A percentile compares a stretch with the other conserved stretches of the same genome.
Conservation (phyloP, 495 filamentous ascomycete genomes). For the Aspergillus coremiiformis region DNA sequence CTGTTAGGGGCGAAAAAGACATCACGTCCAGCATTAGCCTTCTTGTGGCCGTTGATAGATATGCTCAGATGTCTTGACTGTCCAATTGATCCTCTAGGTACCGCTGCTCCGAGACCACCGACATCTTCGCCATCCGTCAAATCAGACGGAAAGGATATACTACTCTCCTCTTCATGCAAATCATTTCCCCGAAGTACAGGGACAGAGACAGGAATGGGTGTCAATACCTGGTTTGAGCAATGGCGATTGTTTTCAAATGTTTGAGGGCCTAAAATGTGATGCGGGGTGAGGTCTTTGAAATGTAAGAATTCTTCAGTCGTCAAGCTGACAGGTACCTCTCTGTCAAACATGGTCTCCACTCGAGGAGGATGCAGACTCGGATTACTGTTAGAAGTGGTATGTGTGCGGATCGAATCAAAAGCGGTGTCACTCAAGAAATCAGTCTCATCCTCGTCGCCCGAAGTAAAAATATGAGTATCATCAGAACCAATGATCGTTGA, state of each 20-base stretch:
- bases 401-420: constrained; percentile 85
- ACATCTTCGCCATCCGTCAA: constrained; percentile 24
- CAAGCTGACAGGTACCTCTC: constrained; percentile 55
- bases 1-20: not conserved
- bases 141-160: constrained; percentile 22
- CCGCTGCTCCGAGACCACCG: constrained; percentile 26
- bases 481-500: constrained; percentile 84
- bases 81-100: constrained; percentile 23
- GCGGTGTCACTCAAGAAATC: constrained; percentile 84
- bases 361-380: constrained; percentile 48
- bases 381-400: constrained; percentile 55
- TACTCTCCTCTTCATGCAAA: constrained; percentile 11
- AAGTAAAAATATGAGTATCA: constrained; percentile 65
- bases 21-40: not conserved
- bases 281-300: constrained; percentile 44
- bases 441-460: constrained; percentile 76
- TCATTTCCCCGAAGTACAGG: constrained; percentile 27
- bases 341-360: constrained; percentile 84
- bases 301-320: constrained; percentile 51
- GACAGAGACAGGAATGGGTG: constrained; percentile 1
- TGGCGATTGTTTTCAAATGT: constrained; percentile 19
- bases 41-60: not conserved
- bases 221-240: not conserved
- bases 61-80: not conserved
- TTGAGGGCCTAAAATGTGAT: constrained; percentile 34